A percentile compares a stretch with the other conserved stretches of the same genome.
These are phyloP conservation scores for Trichoderma sp. DNA, from an alignment of 2,329 filamentous ascomycete genomes.

Conservation along the genomic window DNA sequence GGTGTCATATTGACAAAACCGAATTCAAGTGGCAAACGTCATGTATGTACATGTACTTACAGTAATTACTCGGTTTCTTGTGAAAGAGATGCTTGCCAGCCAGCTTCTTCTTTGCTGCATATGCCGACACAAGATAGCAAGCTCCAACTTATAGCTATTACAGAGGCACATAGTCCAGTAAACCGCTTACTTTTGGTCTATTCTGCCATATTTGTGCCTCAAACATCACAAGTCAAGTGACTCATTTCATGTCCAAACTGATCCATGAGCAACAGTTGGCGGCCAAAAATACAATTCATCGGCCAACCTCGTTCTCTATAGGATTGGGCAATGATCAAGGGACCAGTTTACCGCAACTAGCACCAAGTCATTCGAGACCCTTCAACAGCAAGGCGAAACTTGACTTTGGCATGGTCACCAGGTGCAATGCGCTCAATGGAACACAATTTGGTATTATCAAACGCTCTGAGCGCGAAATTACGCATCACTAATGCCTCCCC, in stretches of 20 bases:
- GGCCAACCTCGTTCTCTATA: not conserved
- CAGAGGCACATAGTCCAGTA: not conserved
- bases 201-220: not conserved
- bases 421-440: not conserved
- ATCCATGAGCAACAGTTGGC: not conserved
- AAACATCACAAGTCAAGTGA: not conserved
- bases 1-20: not conserved
- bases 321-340: not conserved
- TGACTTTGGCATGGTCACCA: not conserved
- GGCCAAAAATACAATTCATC: not conserved
- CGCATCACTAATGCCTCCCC: slow-evolving; percentile 20
- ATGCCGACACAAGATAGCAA: not conserved
- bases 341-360: not conserved
- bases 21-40: not conserved
- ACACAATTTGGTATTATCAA: not conserved
- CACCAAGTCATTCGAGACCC: not conserved
- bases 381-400: not conserved
- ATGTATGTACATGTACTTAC: not conserved
- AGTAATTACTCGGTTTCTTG: not conserved
- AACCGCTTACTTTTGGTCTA: not conserved
- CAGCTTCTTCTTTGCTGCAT: not conserved
- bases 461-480: not conserved
- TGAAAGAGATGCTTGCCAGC: not conserved
- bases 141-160: not conserved
- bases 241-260: not conserved